phyloP scores from a whole-genome alignment of 2,329 filamentous ascomycete species.

The Trichophyton benhamiae region DNA sequence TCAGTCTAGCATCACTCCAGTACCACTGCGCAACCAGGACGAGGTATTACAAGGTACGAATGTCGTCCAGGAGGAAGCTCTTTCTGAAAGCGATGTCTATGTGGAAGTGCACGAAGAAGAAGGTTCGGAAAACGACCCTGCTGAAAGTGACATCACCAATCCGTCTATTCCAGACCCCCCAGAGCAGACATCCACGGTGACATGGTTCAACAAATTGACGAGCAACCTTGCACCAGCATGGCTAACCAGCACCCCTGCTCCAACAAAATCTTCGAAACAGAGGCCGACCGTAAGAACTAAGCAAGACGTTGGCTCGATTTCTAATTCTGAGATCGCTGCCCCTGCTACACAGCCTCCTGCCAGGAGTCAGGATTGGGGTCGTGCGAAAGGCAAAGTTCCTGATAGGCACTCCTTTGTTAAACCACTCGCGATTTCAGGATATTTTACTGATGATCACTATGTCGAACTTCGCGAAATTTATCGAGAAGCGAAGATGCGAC shows the following conservation, averaged over 20 bases:
- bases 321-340: not conserved
- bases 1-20: not conserved
- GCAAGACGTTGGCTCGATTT: not conserved
- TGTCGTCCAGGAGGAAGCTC: too few relatives aligned
- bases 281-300: not conserved
- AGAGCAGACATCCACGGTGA: slow-evolving; percentile 16
- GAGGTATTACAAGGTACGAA: not conserved
- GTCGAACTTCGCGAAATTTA: slow-evolving; percentile 28
- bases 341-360: not conserved
- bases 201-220: slow-evolving; percentile 26
- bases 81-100: not conserved
- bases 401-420: slow-evolving; percentile 6
- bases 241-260: slow-evolving; percentile 8
- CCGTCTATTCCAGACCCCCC: not conserved
- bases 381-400: not conserved
- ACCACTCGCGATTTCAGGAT: slow-evolving; percentile 26
- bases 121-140: not conserved
- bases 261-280: slow-evolving; percentile 1
- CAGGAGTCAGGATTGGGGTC: not conserved
- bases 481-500: slow-evolving; percentile 26
- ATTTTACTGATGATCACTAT: slow-evolving; percentile 34
- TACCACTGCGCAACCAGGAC: not conserved
- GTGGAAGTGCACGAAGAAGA: not conserved
- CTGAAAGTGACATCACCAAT: not conserved
- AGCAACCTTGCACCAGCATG: slow-evolving; percentile 13